Evolutionary conservation across 179 eudicot species (phyloP).

Genomic region (Drosera spatulata): DNA sequence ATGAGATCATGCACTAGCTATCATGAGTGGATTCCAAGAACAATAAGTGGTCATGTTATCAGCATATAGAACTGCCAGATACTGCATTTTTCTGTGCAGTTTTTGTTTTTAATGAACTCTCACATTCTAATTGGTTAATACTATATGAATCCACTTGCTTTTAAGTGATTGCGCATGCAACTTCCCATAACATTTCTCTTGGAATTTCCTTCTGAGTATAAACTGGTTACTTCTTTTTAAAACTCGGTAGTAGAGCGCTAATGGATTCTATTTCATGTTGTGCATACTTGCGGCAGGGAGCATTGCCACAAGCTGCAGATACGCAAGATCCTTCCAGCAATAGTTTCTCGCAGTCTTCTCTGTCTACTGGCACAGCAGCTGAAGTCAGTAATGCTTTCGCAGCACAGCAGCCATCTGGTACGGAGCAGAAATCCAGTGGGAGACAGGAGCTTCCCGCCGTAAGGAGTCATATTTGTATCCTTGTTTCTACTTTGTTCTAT

Average conservation of each 20-base stretch:
- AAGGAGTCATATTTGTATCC: conserved; percentile 4
- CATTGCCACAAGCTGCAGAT: conserved; percentile 12
- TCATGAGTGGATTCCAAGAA: neutral
- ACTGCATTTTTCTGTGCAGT: too few relatives aligned
- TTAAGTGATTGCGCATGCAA: too few relatives aligned
- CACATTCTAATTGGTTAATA: too few relatives aligned
- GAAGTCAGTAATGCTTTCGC: conserved; percentile 9
- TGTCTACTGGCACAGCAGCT: conserved; percentile 4
- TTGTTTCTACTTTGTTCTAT: neutral
- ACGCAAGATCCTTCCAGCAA: conserved; percentile 10
- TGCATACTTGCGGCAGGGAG: conserved; percentile 20
- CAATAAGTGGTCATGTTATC: too few relatives aligned
- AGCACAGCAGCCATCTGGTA: conserved; percentile 8
- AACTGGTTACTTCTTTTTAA: neutral
- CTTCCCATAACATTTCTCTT: neutral
- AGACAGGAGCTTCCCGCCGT: conserved; percentile 62
- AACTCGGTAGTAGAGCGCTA: neutral
- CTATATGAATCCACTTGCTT: too few relatives aligned
- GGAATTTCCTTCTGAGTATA: neutral
- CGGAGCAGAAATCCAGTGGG: conserved; percentile 23
- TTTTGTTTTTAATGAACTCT: too few relatives aligned
- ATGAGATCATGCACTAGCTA: neutral
- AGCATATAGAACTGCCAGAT: too few relatives aligned
- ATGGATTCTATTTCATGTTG: conserved; percentile 3
- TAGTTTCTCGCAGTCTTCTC: conserved; percentile 16